A percentile compares a stretch with the other conserved stretches of the same genome.
phyloP scores from a whole-genome alignment of 2,329 filamentous ascomycete genomes.

The Xylogone sp. region DNA sequence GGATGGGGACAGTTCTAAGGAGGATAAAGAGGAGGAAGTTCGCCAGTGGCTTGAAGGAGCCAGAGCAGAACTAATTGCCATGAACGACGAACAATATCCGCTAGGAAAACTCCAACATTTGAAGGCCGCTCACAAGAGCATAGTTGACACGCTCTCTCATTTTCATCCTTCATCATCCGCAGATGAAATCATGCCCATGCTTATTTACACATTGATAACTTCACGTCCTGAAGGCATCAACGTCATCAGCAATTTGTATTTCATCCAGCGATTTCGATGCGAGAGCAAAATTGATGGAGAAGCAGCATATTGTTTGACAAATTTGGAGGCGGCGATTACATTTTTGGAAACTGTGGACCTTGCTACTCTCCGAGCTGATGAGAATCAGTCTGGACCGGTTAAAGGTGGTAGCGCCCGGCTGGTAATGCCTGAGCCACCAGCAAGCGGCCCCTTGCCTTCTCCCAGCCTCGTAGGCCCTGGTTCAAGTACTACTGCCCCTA shows the following conservation, averaged over 20 bases:
- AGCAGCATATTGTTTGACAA: constrained; percentile 93
- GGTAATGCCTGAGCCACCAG: constrained; percentile 20
- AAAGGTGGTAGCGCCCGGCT: constrained; percentile 50
- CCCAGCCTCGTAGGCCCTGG: constrained; percentile 25
- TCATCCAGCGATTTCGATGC: constrained; percentile 88
- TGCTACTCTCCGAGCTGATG: constrained; percentile 79
- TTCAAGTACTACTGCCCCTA: constrained; percentile 18
- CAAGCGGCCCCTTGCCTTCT: constrained; percentile 22
- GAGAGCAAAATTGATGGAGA: constrained; percentile 86
- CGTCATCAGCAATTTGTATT: constrained; percentile 90
- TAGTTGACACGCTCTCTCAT: constrained; percentile 77
- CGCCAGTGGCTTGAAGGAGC: constrained; percentile 69
- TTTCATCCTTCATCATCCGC: constrained; percentile 80
- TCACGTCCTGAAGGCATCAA: constrained; percentile 81
- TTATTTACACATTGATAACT: constrained; percentile 94
- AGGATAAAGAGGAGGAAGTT: constrained; percentile 63
- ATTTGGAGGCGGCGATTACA: constrained; percentile 88
- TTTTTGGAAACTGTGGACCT: constrained; percentile 96
- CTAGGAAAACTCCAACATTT: constrained; percentile 87
- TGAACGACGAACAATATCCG: constrained; percentile 85
- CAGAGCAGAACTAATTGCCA: constrained; percentile 66
- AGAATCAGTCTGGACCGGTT: constrained; percentile 63
- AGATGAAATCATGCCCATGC: constrained; percentile 92
- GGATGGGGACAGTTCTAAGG: constrained; percentile 52
- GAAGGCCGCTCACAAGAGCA: constrained; percentile 85